phyloP scores from a whole-genome alignment of 139 green algal genomes.

The Pycnococcus provasolii region DNA sequence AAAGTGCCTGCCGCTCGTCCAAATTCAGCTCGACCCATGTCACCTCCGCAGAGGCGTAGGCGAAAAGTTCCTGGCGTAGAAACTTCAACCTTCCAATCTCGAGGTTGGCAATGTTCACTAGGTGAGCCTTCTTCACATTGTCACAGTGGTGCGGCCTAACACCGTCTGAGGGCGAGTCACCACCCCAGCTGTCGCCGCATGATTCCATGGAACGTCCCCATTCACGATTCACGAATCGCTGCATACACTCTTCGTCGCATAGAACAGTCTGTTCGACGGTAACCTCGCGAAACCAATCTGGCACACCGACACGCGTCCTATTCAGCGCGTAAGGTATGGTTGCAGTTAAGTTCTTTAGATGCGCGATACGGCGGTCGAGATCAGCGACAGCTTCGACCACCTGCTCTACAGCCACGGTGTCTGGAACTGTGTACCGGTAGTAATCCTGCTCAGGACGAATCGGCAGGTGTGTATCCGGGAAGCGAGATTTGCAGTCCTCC shows the following conservation, averaged over 20 bases:
- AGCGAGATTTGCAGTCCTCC: not conserved
- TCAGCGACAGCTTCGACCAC: not conserved
- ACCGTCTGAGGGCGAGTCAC: not conserved
- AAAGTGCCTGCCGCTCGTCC: slow-evolving; percentile 11
- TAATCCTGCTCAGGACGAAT: slow-evolving; percentile 14
- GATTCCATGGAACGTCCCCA: not conserved
- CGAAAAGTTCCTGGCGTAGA: not conserved
- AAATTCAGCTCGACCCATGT: slow-evolving; percentile 6
- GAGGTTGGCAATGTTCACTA: slow-evolving; percentile 1
- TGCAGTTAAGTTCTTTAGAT: not conserved
- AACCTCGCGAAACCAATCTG: no score
- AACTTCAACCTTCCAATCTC: not conserved
- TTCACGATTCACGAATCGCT: no score
- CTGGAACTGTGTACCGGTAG: slow-evolving; percentile 11
- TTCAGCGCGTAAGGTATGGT: not conserved
- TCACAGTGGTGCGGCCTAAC: slow-evolving; percentile 13
- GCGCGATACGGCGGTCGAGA: not conserved
- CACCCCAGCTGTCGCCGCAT: not conserved
- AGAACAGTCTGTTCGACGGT: no score
- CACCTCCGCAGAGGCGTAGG: not conserved
- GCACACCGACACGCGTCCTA: no score
- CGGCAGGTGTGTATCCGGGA: slow-evolving; percentile 9
- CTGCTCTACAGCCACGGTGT: not conserved
- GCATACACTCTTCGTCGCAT: no score
- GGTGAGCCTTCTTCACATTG: slow-evolving; percentile 14